Evolutionary conservation across 306 rosid genomes (phyloP).

Genomic region (Cicer judaicum): DNA sequence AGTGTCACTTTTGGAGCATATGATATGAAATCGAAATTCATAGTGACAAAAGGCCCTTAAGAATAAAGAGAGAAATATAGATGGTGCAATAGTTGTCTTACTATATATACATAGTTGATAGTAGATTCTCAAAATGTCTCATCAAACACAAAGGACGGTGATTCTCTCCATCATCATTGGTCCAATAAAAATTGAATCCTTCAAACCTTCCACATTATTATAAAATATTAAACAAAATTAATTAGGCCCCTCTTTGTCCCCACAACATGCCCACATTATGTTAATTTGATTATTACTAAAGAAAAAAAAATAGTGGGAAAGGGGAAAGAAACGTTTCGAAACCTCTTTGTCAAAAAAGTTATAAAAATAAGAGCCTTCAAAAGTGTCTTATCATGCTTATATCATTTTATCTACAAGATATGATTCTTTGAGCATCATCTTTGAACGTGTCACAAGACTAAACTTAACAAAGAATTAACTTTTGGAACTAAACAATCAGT

Average conservation of each 20-base stretch:
- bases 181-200: slow-evolving; percentile 44
- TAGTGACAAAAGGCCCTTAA: slow-evolving; percentile 33
- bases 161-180: slow-evolving; percentile 54
- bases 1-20: slow-evolving; percentile 49
- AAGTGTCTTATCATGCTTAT: slow-evolving; percentile 58
- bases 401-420: slow-evolving; percentile 43
- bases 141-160: slow-evolving; percentile 63
- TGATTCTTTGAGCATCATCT: slow-evolving; percentile 48
- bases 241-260: slow-evolving; percentile 48
- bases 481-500: slow-evolving; percentile 58
- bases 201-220: slow-evolving; percentile 44
- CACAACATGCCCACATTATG: slow-evolving; percentile 51
- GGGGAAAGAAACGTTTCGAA: slow-evolving; percentile 45
- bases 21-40: slow-evolving; percentile 41
- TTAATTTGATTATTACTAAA: background rate
- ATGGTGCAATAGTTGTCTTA: slow-evolving; percentile 40
- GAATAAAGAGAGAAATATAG: slow-evolving; percentile 40
- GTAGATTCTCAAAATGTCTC: slow-evolving; percentile 75
- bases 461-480: slow-evolving; percentile 46
- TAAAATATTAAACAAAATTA: slow-evolving; percentile 44
- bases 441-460: slow-evolving; percentile 39
- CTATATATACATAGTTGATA: slow-evolving; percentile 24
- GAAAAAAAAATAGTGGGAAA: slow-evolving; percentile 15
- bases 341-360: slow-evolving; percentile 33
- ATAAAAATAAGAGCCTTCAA: slow-evolving; percentile 41